Evolutionary conservation across 2,329 filamentous ascomycete species (phyloP), one percentile per base, ranked within the genome.

Genomic region (Aureobasidium musti): DNA sequence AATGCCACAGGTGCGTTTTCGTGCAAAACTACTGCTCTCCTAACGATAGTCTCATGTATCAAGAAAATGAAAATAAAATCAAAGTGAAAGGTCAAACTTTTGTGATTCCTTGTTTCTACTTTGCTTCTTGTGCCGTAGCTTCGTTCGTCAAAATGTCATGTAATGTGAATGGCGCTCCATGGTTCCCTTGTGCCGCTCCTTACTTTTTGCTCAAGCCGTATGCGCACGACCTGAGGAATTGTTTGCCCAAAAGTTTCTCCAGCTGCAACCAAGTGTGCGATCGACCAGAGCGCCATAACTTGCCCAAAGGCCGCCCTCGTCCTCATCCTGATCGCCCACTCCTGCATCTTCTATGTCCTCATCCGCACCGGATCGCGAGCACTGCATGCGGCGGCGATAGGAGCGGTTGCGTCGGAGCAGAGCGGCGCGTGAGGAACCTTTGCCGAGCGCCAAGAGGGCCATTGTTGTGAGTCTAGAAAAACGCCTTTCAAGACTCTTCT

Each of bases 401-500:
- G 45, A 33, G 54, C 64, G 64, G 45, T 49, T 54, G 52, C 54
- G 66, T 52, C 66, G 59, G 52, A 60, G 64, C 50, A 66, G 54
- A 35, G 64, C 54, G 53, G 59, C 52, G 64, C 56, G 54, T 63
- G 67, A 67, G 43, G 35, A 60, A 43, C 57, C 57, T 53, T 52
- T 61, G 49, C 30, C 33, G 37, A 50, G 56, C 33, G 45, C 50
- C 64, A 47, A 49, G 63, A 11, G 45, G 59, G 49, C 49, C 64
- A 56, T 28, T 65, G 23, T 60, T 35, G 37, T 54, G 63, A 68
- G 80, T 80, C 77, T 73, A 82, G 74, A 73, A 81, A 78, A 77
- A 84, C 77, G 84, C 83, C 85, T 83, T 91, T 88, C 82, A 89
- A 81, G 82, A 85, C 77, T 88, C 85, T 75, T 97, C 93, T 79